Percentiles rank a stretch among this genome's conserved stretches.
Conservation (phyloP, 2,329 filamentous ascomycete genomes). For the Xylariaceae sp. region DNA sequence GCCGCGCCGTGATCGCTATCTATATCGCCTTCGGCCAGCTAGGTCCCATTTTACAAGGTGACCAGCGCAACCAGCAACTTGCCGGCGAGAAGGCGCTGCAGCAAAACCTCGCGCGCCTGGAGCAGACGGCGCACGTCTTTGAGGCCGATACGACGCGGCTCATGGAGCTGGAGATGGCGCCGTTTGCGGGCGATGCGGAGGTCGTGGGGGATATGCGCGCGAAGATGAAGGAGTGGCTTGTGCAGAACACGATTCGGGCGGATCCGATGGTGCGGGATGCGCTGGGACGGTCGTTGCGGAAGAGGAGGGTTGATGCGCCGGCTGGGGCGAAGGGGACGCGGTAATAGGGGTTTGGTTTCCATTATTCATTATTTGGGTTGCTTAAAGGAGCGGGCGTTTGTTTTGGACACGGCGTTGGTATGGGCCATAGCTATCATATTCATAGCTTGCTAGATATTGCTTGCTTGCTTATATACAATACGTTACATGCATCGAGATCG, state of each 20-base stretch:
- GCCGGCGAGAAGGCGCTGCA: conserved; percentile 46
- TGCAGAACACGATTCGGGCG: conserved; percentile 75
- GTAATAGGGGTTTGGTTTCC: conserved; percentile 24
- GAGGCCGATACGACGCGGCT: conserved; percentile 67
- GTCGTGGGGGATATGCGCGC: conserved; percentile 59
- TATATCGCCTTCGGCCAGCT: conserved; percentile 82
- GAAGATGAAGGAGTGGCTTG: conserved; percentile 78
- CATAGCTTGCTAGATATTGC: no score
- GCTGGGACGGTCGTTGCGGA: conserved; percentile 61
- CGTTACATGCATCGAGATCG: neutral
- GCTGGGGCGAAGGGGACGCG: conserved; percentile 53
- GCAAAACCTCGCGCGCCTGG: conserved; percentile 63
- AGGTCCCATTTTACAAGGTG: conserved; percentile 55
- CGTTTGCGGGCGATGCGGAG: conserved; percentile 68
- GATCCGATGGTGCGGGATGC: conserved; percentile 81
- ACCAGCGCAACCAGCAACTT: conserved; percentile 28
- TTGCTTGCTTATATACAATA: neutral
- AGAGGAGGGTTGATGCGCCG: conserved; percentile 56
- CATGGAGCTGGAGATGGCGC: conserved; percentile 72
- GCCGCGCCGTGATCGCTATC: conserved; percentile 70
- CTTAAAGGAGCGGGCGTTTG: neutral
- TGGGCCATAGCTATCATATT: no score
- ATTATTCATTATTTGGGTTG: neutral
- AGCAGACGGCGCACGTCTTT: conserved; percentile 51
- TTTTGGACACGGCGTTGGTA: neutral